phyloP scores from a whole-genome alignment of 176 grass and related monocot species.

The Tuctoria greenei region DNA sequence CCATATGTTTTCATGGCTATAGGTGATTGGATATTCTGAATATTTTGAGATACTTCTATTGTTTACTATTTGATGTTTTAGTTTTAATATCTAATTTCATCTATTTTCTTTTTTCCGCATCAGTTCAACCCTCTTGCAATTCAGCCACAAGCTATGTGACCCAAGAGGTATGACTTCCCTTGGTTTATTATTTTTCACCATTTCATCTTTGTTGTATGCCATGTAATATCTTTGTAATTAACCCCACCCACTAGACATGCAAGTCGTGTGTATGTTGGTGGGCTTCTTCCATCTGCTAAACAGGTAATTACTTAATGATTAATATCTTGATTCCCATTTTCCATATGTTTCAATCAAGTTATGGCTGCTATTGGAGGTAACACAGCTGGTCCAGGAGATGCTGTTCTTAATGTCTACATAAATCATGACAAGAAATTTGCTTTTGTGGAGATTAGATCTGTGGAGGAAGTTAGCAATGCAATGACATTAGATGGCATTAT shows the following conservation, averaged over 20 bases:
- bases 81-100: slow-evolving; percentile 13
- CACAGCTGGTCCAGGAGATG: slow-evolving; percentile 96
- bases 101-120: slow-evolving; percentile 25
- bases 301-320: slow-evolving; percentile 44
- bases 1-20: neutral
- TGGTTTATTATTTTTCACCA: neutral
- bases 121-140: slow-evolving; percentile 78
- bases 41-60: neutral
- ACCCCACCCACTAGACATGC: slow-evolving; percentile 68
- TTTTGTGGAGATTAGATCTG: slow-evolving; percentile 99
- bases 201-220: neutral
- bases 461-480: slow-evolving; percentile 98
- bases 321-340: neutral
- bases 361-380: slow-evolving; percentile 97
- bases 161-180: slow-evolving; percentile 51
- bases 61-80: slow-evolving; percentile 2
- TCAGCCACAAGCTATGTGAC: slow-evolving; percentile 98
- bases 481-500: slow-evolving; percentile 98
- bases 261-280: slow-evolving; percentile 96
- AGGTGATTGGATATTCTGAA: neutral
- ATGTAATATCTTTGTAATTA: no score
- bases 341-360: slow-evolving; percentile 92
- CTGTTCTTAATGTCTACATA: slow-evolving; percentile 98
- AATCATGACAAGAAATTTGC: slow-evolving; percentile 99
- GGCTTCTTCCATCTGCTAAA: slow-evolving; percentile 89